Evolutionary conservation across 768 basidiomycete genomes (phyloP), one percentile per base, ranked within the genome.

Genomic region (Naganishia vaughanmartiniae): DNA sequence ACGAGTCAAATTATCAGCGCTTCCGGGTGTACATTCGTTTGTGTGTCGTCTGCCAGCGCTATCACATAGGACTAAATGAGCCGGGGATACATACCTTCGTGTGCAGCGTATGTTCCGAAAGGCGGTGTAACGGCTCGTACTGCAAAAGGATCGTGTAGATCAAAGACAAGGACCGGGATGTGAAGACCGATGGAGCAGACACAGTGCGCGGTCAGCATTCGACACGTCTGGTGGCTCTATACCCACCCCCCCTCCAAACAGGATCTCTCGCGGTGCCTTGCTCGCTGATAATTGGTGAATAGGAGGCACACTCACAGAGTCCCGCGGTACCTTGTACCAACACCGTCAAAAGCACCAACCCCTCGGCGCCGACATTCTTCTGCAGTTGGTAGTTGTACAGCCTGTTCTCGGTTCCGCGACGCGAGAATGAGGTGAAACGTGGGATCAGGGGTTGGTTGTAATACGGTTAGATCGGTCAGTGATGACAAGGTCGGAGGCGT

Each of bases 331-430:
- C 82, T 77, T 98, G 93, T 5, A 97, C 91, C 26, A 93, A 80
- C 48, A 94, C 81, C 0, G 91, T 94, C 36, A 97, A 84, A 24
- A 90, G 84, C 28, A 95, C 82, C 17, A 96, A 84, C 34, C 92
- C 93, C 79, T 98, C 95, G 4, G 93, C 93, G 19, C 95, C 95
- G 36, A 97, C 92, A 75, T 93, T 96, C 74, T 89, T 88, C 6
- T 92, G 91, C 9, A 98, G 84, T 78, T 97, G 94, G 74, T 92
- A 94, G 81, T 97, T 97, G 83, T 97, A 98, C 14, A 98, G 83
- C 55, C 95, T 91, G 48, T 26, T 21, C 48, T 51, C 48, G 21
- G 56, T 42, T 91, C 90, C 17, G n/a, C n/a, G n/a, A n/a, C n/a
- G n/a, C n/a, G 1, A 17, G 7, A 30, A 2, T 45, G 48, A 7